Evolutionary conservation across 83 land plant species (phyloP).

Genomic region (Diphasiastrum complanatum): DNA sequence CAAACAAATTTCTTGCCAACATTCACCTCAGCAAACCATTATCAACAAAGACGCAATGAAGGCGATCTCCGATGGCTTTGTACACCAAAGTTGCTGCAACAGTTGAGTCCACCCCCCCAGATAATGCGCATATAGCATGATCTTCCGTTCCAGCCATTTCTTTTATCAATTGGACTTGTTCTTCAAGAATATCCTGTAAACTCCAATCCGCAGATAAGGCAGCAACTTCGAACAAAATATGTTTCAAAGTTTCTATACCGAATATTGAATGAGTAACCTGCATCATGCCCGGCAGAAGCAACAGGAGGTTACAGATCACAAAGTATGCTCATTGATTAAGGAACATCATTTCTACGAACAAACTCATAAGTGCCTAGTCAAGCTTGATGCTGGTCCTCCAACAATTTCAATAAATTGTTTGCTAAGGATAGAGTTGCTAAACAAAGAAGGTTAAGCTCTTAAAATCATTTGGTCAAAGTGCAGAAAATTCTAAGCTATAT

Average conservation of each 20-base stretch:
- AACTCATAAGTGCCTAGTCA: too few species aligned
- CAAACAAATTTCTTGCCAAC: too few species aligned
- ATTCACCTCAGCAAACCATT: constrained; percentile 88
- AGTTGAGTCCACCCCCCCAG: constrained; percentile 96
- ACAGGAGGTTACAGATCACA: background rate
- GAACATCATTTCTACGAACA: too few species aligned
- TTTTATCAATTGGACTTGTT: constrained; percentile 61
- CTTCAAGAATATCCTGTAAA: constrained; percentile 65
- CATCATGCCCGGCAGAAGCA: background rate
- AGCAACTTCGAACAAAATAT: constrained; percentile 71
- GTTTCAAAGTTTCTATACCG: constrained; percentile 64
- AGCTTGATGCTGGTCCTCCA: too few species aligned
- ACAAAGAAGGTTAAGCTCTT: too few species aligned
- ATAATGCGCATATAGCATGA: constrained; percentile 89
- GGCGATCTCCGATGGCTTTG: constrained; percentile 86
- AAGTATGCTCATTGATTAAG: too few species aligned
- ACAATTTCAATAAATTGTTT: too few species aligned
- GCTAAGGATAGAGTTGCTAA: too few species aligned
- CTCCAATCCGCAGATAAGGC: constrained; percentile 69
- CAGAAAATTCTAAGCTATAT: too few species aligned
- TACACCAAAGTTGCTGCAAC: constrained; percentile 95
- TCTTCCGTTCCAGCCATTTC: constrained; percentile 59
- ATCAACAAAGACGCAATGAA: constrained; percentile 93
- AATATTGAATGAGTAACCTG: constrained; percentile 86
- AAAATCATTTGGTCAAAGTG: too few species aligned